A percentile compares a stretch with the other conserved stretches of the same genome.
These are phyloP conservation scores for Talaromyces sp. DNA, from an alignment of 2,329 filamentous ascomycete species.

Conservation along the genomic window DNA sequence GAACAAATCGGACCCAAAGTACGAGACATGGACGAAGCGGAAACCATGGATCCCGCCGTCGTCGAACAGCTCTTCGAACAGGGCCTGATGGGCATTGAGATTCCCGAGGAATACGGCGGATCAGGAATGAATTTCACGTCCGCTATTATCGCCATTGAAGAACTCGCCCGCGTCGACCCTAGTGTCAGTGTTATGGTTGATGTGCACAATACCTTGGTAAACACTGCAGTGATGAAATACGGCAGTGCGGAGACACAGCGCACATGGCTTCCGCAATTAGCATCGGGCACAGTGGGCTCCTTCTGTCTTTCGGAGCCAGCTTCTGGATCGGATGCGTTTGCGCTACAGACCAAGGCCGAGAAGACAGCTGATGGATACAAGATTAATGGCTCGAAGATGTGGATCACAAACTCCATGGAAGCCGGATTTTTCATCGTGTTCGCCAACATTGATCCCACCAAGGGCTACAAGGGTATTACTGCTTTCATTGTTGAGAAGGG, in stretches of 20 bases:
- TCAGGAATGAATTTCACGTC: conserved; percentile 98
- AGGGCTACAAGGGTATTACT: conserved; percentile 95
- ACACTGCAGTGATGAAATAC: conserved; percentile 86
- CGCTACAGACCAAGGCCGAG: conserved; percentile 82
- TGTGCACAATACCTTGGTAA: conserved; percentile 97
- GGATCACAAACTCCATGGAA: conserved; percentile 98
- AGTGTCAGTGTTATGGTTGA: conserved; percentile 94
- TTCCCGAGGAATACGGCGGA: conserved; percentile 93
- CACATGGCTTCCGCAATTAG: conserved; percentile 83
- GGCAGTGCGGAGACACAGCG: conserved; percentile 73
- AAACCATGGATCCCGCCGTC: conserved; percentile 82
- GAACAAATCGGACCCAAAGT: conserved; percentile 87
- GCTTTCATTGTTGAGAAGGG: conserved; percentile 93
- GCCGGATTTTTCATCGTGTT: conserved; percentile 96
- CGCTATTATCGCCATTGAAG: conserved; percentile 94
- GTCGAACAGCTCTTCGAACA: conserved; percentile 96
- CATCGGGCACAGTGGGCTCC: conserved; percentile 82
- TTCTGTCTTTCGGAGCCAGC: conserved; percentile 92
- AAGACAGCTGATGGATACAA: conserved; percentile 80
- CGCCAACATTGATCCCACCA: conserved; percentile 85
- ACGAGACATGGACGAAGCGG: conserved; percentile 95
- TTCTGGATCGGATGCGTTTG: conserved; percentile 93
- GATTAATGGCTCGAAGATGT: conserved; percentile 95
- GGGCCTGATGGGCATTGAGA: conserved; percentile 94
- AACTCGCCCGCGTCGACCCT: conserved; percentile 88